These are phyloP conservation scores for Penicillium sp. DNA, from an alignment of 2,329 filamentous ascomycete species.

Conservation along the genomic window DNA sequence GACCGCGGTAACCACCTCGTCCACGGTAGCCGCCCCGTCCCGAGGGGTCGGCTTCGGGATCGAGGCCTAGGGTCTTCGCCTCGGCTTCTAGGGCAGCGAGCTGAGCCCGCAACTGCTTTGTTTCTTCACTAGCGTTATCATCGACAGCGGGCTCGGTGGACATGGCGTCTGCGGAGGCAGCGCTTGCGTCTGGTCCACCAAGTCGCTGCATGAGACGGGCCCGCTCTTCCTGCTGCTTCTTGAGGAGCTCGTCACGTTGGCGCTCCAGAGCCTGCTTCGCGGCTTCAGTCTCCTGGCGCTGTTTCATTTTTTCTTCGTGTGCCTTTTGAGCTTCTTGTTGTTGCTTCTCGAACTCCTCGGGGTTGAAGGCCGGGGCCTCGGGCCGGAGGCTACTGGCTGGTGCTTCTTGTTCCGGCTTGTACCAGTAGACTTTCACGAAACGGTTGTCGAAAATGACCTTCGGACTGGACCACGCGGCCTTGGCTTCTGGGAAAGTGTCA, in stretches of 20 bases:
- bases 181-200: slow-evolving; percentile 41
- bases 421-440: slow-evolving; percentile 67
- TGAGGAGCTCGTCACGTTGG: slow-evolving; percentile 52
- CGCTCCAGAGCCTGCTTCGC: slow-evolving; percentile 56
- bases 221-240: slow-evolving; percentile 59
- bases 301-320: slow-evolving; percentile 57
- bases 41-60: slow-evolving; percentile 40
- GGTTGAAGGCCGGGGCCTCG: slow-evolving; percentile 53
- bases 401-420: slow-evolving; percentile 47
- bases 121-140: slow-evolving; percentile 49
- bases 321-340: slow-evolving; percentile 60
- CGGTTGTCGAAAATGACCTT: slow-evolving; percentile 66
- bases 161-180: slow-evolving; percentile 25
- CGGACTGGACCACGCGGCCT: slow-evolving; percentile 59
- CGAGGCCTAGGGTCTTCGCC: slow-evolving; percentile 56
- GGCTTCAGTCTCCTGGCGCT: slow-evolving; percentile 54
- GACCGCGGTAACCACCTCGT: slow-evolving; percentile 37
- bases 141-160: slow-evolving; percentile 27
- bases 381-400: slow-evolving; percentile 28
- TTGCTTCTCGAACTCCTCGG: slow-evolving; percentile 55
- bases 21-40: slow-evolving; percentile 37
- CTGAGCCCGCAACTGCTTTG: slow-evolving; percentile 56
- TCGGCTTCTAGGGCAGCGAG: slow-evolving; percentile 59
- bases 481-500: slow-evolving; percentile 53
- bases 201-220: slow-evolving; percentile 53